A percentile compares a stretch with the other conserved stretches of the same genome.
Evolutionary conservation across 139 green algal species (phyloP).

Genomic region (Chlorella ohadii): DNA sequence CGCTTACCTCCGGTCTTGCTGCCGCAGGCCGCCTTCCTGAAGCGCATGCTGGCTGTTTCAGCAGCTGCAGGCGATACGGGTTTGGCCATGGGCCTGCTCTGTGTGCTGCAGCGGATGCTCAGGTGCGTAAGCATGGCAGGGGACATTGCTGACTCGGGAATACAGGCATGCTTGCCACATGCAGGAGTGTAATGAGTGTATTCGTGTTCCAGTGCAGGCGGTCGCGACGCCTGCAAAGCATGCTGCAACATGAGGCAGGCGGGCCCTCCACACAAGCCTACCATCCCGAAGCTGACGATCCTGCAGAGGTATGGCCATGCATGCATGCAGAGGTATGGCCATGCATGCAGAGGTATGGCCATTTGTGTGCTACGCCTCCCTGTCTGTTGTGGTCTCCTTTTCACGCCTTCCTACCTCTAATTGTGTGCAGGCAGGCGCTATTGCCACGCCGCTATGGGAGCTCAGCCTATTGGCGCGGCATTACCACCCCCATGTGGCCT

Average conservation of each 20-base stretch:
- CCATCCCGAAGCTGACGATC: slow-evolving; percentile 15
- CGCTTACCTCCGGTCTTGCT: not conserved
- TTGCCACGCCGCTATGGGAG: slow-evolving; percentile 59
- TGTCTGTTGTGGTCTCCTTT: not conserved
- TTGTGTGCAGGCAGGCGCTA: slow-evolving; percentile 29
- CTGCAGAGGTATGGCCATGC: slow-evolving; percentile 10
- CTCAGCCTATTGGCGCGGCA: slow-evolving; percentile 52
- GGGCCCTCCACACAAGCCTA: slow-evolving; percentile 2
- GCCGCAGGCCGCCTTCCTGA: slow-evolving; percentile 58
- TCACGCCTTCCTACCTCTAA: not conserved
- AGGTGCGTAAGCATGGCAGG: not conserved
- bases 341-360: too few species aligned
- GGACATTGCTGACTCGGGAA: not conserved
- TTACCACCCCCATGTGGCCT: slow-evolving; percentile 51
- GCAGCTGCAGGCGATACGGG: slow-evolving; percentile 33
- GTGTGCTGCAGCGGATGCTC: slow-evolving; percentile 56
- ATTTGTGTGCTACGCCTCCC: too few species aligned
- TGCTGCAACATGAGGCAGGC: slow-evolving; percentile 79
- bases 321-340: too few species aligned
- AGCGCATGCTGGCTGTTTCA: slow-evolving; percentile 49
- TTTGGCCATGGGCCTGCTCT: slow-evolving; percentile 44
- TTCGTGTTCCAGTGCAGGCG: too few species aligned
- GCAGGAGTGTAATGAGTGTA: too few species aligned
- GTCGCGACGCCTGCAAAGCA: slow-evolving; percentile 62
- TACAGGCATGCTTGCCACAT: slow-evolving; percentile 11